Percentiles rank a stretch among this genome's conserved stretches.
Conservation (phyloP, 2,329 filamentous ascomycete species). For the Phaeophleospora eucalypticola region DNA sequence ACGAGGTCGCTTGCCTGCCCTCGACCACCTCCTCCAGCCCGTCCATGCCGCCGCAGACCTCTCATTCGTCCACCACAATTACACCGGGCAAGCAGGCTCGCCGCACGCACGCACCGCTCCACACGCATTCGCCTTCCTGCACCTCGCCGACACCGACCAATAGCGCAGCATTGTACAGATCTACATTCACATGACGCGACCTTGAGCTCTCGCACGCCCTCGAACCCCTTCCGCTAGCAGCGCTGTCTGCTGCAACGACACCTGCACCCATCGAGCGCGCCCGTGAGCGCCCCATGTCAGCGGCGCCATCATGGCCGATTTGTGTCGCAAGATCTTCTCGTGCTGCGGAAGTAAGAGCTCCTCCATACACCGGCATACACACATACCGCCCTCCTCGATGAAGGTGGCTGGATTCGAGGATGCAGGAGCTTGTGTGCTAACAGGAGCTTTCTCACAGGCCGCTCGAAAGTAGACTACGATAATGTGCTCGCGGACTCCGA, state of each 20-base stretch:
- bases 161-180: background rate
- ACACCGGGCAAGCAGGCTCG: background rate
- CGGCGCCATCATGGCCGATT: slow-evolving; percentile 27
- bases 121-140: background rate
- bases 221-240: background rate
- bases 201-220: background rate
- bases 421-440: background rate
- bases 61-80: background rate
- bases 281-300: slow-evolving; percentile 16
- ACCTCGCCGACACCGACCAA: background rate
- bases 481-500: slow-evolving; percentile 79
- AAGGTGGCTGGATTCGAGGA: background rate
- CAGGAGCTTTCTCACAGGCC: slow-evolving; percentile 33
- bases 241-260: slow-evolving; percentile 1
- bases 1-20: background rate
- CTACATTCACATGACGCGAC: background rate
- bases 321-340: slow-evolving; percentile 27
- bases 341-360: slow-evolving; percentile 30
- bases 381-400: slow-evolving; percentile 6
- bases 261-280: slow-evolving; percentile 1
- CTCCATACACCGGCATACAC: background rate
- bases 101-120: background rate
- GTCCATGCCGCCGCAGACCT: background rate
- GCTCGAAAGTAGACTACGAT: slow-evolving; percentile 44
- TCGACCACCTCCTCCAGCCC: background rate